phyloP scores from a whole-genome alignment of 164 flowering plant genomes.

The Berberis thunbergii region DNA sequence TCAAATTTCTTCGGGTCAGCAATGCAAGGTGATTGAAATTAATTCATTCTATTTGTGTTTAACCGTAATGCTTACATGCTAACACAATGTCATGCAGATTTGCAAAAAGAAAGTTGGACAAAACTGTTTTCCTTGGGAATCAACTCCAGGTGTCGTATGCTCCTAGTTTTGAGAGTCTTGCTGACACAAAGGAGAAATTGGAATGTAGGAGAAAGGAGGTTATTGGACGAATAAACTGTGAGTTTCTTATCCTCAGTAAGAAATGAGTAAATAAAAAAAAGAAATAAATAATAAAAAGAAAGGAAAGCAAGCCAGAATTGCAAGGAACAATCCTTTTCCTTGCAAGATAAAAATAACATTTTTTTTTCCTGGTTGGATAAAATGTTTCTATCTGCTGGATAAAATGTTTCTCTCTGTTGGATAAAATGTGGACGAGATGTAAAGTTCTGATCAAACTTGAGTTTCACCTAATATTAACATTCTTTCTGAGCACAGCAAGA shows the following conservation, averaged over 20 bases:
- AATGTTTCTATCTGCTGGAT: not conserved
- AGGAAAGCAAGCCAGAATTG: not conserved
- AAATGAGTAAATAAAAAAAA: not conserved
- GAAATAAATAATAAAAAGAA: not conserved
- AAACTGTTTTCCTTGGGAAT: slow-evolving; percentile 74
- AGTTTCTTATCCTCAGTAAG: slow-evolving; percentile 16
- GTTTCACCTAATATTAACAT: not conserved
- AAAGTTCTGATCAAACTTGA: not conserved
- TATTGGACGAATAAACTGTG: slow-evolving; percentile 60
- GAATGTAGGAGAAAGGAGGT: slow-evolving; percentile 81
- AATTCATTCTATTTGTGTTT: too few relatives aligned
- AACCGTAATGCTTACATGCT: too few relatives aligned
- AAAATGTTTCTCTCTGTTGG: not conserved
- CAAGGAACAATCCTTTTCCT: not conserved
- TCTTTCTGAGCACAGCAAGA: slow-evolving; percentile 39
- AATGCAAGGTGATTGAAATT: slow-evolving; percentile 60
- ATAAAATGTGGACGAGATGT: not conserved
- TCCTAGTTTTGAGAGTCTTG: slow-evolving; percentile 66
- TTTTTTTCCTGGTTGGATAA: not conserved
- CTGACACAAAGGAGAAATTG: slow-evolving; percentile 75
- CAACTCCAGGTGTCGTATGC: slow-evolving; percentile 75
- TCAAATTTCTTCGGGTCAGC: slow-evolving; percentile 54
- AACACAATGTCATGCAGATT: slow-evolving; percentile 34
- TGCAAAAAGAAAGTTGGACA: slow-evolving; percentile 90
- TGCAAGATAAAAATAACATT: not conserved